phyloP scores from a whole-genome alignment of 148 eudicot species.

The Amaranthus cruentus region DNA sequence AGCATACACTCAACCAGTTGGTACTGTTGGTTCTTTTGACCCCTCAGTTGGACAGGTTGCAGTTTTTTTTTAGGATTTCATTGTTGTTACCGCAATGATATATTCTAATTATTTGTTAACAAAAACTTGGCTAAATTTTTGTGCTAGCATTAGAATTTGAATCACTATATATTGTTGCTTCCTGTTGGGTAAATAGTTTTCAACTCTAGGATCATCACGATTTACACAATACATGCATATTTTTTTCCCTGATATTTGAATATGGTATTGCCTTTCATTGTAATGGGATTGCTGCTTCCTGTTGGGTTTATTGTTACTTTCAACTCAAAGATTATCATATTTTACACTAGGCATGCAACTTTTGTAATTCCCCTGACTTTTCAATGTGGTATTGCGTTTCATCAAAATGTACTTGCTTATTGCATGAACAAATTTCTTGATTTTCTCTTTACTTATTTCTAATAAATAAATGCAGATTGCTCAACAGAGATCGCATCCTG shows the following conservation, averaged over 20 bases:
- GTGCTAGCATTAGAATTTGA: background rate
- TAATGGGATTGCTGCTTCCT: too few species aligned
- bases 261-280: background rate
- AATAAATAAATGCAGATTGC: conserved; percentile 36
- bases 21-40: conserved; percentile 60
- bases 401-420: background rate
- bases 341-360: too few species aligned
- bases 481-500: conserved; percentile 66
- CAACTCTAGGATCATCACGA: background rate
- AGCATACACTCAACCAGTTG: conserved; percentile 55
- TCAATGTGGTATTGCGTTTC: too few species aligned
- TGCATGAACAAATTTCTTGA: background rate
- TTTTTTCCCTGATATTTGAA: background rate
- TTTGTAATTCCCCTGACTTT: too few species aligned
- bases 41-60: conserved; percentile 75
- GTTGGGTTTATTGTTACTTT: too few species aligned
- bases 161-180: background rate
- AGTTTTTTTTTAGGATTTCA: background rate
- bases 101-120: background rate
- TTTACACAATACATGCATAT: background rate
- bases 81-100: background rate
- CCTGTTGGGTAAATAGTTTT: background rate
- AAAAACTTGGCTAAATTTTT: background rate
- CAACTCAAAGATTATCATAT: too few species aligned
- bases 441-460: background rate